A percentile compares a stretch with the other conserved stretches of the same genome.
Conservation (phyloP, 2,329 filamentous ascomycete species). For the Colletotrichum sojae region DNA sequence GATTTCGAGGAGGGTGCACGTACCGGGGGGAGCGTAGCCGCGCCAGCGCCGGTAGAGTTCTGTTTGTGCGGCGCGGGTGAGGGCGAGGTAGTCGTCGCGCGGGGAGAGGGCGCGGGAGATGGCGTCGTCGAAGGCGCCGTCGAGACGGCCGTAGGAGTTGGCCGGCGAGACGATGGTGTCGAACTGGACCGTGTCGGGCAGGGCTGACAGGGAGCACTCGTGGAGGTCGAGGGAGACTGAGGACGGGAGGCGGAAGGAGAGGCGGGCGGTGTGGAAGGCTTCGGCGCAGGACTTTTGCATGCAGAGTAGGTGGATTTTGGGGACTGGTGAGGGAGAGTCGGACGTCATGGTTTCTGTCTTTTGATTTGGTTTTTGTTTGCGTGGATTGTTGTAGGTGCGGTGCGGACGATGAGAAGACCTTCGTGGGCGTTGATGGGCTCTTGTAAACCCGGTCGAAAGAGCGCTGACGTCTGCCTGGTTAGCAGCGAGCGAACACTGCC, state of each 20-base stretch:
- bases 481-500: not conserved
- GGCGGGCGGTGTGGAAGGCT: conserved; percentile 56
- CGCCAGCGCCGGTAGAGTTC: conserved; percentile 61
- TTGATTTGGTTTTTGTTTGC: not conserved
- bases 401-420: no score
- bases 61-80: conserved; percentile 61
- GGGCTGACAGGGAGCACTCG: conserved; percentile 53
- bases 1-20: conserved; percentile 63
- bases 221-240: conserved; percentile 53
- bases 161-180: conserved; percentile 67
- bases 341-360: not conserved
- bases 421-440: no score
- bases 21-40: conserved; percentile 65
- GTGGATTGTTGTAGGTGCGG: not conserved
- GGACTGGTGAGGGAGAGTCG: conserved; percentile 43
- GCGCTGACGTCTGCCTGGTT: not conserved
- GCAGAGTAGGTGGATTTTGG: conserved; percentile 59
- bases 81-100: conserved; percentile 58
- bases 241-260: conserved; percentile 48
- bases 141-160: conserved; percentile 67
- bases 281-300: conserved; percentile 53
- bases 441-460: not conserved
- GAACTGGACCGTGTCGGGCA: conserved; percentile 55
- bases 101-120: conserved; percentile 65
- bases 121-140: conserved; percentile 69